Evolutionary conservation across 495 filamentous ascomycete species (phyloP).

Genomic region (Delitschia confertaspora): DNA sequence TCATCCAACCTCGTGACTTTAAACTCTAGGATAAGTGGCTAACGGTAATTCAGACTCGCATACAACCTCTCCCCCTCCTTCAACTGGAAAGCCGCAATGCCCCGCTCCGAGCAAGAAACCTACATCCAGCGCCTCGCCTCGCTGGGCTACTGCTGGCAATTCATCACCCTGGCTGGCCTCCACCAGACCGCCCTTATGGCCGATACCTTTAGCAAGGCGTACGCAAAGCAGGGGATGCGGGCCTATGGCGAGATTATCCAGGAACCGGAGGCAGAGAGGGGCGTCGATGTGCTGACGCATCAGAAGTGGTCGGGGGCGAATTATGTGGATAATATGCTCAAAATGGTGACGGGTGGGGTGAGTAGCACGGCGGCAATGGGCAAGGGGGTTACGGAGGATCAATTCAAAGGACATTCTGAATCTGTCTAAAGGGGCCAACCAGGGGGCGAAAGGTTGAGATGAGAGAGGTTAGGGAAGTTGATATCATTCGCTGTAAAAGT

Average conservation of each 20-base stretch:
- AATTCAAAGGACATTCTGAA: too few relatives aligned
- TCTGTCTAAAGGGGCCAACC: too few relatives aligned
- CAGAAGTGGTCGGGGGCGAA: slow-evolving; percentile 97
- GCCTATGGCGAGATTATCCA: slow-evolving; percentile 95
- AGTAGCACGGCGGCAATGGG: slow-evolving; percentile 92
- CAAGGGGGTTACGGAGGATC: slow-evolving; percentile 94
- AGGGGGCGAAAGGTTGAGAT: too few relatives aligned
- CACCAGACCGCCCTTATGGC: slow-evolving; percentile 90
- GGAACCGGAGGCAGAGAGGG: slow-evolving; percentile 87
- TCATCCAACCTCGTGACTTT: background rate
- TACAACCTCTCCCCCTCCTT: slow-evolving; percentile 98
- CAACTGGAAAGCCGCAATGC: slow-evolving; percentile 99
- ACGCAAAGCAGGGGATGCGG: slow-evolving; percentile 74
- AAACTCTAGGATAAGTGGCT: slow-evolving; percentile 9
- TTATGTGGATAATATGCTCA: slow-evolving; percentile 86
- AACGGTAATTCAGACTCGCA: slow-evolving; percentile 53
- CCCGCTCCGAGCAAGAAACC: slow-evolving; percentile 84
- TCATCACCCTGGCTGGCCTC: slow-evolving; percentile 97
- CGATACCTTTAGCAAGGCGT: slow-evolving; percentile 80
- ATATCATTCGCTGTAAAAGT: too few relatives aligned
- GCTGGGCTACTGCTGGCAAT: slow-evolving; percentile 98
- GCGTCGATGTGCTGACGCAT: slow-evolving; percentile 91
- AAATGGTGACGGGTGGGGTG: slow-evolving; percentile 94
- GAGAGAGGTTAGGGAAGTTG: too few relatives aligned
- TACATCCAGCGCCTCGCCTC: slow-evolving; percentile 83